Evolutionary conservation across 2,329 filamentous ascomycete species (phyloP).

Genomic region (Pseudomassariella vexata): DNA sequence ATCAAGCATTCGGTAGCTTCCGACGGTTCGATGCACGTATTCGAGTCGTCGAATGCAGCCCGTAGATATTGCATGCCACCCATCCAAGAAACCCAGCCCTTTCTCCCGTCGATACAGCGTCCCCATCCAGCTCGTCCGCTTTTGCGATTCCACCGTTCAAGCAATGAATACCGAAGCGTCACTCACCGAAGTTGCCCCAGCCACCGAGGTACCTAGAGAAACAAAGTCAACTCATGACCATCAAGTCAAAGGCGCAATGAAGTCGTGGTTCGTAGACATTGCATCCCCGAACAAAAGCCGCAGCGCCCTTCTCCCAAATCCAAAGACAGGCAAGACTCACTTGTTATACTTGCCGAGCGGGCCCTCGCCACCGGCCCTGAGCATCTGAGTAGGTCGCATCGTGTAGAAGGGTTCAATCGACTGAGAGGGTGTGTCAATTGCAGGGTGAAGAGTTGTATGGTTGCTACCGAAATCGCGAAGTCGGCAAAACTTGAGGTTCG

Average conservation of each 20-base stretch:
- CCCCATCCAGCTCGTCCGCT: too few species aligned
- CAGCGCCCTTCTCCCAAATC: constrained; percentile 10
- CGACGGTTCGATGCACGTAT: too few species aligned
- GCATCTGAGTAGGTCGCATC: constrained; percentile 42
- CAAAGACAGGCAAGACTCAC: constrained; percentile 26
- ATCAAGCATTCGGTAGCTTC: too few species aligned
- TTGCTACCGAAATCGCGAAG: neutral
- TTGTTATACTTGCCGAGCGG: constrained; percentile 37
- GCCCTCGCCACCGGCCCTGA: constrained; percentile 31
- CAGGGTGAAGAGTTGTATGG: too few species aligned
- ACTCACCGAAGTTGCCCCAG: constrained; percentile 74
- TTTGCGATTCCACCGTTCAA: neutral
- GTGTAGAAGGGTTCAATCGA: constrained; percentile 23
- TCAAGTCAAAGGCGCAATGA: too few species aligned
- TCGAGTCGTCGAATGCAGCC: too few species aligned
- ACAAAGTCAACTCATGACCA: too few species aligned
- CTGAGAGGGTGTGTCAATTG: constrained; percentile 20
- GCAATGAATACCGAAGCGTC: constrained; percentile 5
- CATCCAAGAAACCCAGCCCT: too few species aligned
- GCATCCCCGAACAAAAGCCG: constrained; percentile 28
- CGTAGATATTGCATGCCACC: too few species aligned
- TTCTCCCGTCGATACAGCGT: too few species aligned
- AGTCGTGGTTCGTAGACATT: too few species aligned
- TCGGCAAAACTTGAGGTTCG: too few species aligned
- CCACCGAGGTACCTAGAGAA: constrained; percentile 60